These are phyloP conservation scores for Paecilomyces dactylethromorphus DNA, from an alignment of 2,329 filamentous ascomycete genomes.

Conservation along the genomic window DNA sequence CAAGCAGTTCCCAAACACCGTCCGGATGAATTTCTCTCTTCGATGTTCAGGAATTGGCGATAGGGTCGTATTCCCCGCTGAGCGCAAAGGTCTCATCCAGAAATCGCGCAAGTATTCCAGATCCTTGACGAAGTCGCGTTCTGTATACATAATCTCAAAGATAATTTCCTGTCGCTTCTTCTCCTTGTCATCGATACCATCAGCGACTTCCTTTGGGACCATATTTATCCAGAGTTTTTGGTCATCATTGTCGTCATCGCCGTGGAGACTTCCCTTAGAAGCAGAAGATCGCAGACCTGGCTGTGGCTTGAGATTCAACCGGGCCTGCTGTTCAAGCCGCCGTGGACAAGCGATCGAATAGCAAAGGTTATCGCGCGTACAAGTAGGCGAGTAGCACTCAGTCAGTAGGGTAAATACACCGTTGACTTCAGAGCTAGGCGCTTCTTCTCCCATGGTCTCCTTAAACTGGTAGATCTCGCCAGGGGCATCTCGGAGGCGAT, in stretches of 20 bases:
- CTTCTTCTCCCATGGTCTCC: slow-evolving; percentile 77
- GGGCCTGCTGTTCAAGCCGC: slow-evolving; percentile 86
- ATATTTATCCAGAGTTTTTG: slow-evolving; percentile 99
- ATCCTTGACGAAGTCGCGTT: slow-evolving; percentile 98
- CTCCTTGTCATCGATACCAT: slow-evolving; percentile 81
- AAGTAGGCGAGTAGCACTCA: slow-evolving; percentile 97
- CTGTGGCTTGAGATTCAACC: slow-evolving; percentile 87
- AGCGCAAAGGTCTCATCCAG: slow-evolving; percentile 90
- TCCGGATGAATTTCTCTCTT: slow-evolving; percentile 84
- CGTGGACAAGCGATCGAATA: slow-evolving; percentile 97
- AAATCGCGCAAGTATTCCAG: slow-evolving; percentile 96
- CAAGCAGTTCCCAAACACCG: slow-evolving; percentile 92
- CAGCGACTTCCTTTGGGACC: slow-evolving; percentile 88
- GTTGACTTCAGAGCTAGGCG: slow-evolving; percentile 67
- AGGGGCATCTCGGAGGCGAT: slow-evolving; percentile 86
- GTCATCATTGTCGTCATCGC: slow-evolving; percentile 84
- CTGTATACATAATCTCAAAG: slow-evolving; percentile 96
- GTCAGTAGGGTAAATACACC: slow-evolving; percentile 94
- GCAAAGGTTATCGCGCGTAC: slow-evolving; percentile 88
- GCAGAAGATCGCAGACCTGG: slow-evolving; percentile 72
- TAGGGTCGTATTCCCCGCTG: slow-evolving; percentile 53
- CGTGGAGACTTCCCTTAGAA: slow-evolving; percentile 67
- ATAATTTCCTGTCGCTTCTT: slow-evolving; percentile 98
- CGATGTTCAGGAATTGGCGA: slow-evolving; percentile 86
- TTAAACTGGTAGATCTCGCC: slow-evolving; percentile 96